Evolutionary conservation across 2,329 filamentous ascomycete genomes (phyloP), one percentile per base, ranked within the genome.

Genomic region (Scedosporium boydii): DNA sequence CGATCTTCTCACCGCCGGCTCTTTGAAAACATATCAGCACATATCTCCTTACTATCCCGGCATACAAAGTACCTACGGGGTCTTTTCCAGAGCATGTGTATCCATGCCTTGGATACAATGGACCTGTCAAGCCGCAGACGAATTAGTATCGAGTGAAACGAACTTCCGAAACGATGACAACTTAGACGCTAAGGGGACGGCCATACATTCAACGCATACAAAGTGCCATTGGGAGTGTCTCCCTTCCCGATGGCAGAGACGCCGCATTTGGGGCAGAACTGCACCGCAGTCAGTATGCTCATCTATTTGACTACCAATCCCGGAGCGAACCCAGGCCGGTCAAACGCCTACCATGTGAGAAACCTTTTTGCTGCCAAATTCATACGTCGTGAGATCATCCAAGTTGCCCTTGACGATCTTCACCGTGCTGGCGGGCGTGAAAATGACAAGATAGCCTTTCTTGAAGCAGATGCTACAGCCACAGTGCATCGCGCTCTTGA

Each of bases 381-480:
- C 68, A 67, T 84, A 85, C 5, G 67, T 67, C 7, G 72, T 72
- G 63, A 85, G 68, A 2, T 69, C 70, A 2, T 71, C 74, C 41
- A 72, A 66, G 64, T 68, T 70, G 41, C 81, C 82, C 68, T 80
- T 80, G 68, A 82, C 71, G 61, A 82, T 68, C n/a, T 67, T 75
- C 62, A 82, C 71, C 51, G 70, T 64, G 42, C 71, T 68, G 2
- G 65, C 67, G 0, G 66, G 65, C 3, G 69, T 67, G 6, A 72
- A 69, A 41, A 75, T 69, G 21, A 73, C 56, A 44, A 80, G 68
- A 53, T 78, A 77, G 16, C 72, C 78, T 69, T 80, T 81, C 67
- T 77, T 81, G 67, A 66, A 68, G 70, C 87, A 88, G 66, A 88
- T 82, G 73, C 85, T 88, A 74, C 88, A 90, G 72, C 87, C 86